Evolutionary conservation across 345 rosid genomes (phyloP), one percentile per base, ranked within the genome.

Genomic region (Salix exigua): DNA sequence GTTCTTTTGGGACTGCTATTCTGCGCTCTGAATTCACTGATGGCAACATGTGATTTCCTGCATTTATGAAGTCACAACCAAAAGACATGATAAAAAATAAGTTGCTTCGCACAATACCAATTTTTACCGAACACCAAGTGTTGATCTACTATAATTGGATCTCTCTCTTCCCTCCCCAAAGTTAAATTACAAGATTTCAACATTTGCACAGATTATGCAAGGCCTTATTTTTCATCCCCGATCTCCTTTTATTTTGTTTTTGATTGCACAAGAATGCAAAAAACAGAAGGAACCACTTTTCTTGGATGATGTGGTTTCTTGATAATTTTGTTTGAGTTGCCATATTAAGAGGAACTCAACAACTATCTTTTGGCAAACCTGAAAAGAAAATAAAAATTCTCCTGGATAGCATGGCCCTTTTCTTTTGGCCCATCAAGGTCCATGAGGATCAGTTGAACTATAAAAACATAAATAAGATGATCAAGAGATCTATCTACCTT

Each of bases 11-110:
- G 83, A 66, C 73, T 73, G 61, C 38, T 61, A 61, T 78, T 73
- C 79, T 85, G 87, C 79, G 88, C 93, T 77, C 84, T 90, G 74
- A 95, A 93, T 84, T 85, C 88, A 80, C 90, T 87, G 81, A 93
- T 93, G 75, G 98, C 94, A 72, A 86, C 80, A 74, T 89, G 94
- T 40, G 99, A 81, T 85, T 95, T 93, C 89, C 99, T 93, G 91
- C 66, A 66, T 28, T 31, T 74, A 83, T n/a, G 23, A 21, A 46
- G 62, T 75, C 83, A 73, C 25, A 73, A 48, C 21, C 62, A 78
- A 61, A 80, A 66, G 66, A 73, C 3, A 75, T 71, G 1, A 25
- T 65, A 14, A 55, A 38, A 61, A 37, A 35, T 53, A 9, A 76
- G 42, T 50, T 68, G 42, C 46, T 42, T 42, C 4, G 4, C 46